Percentiles rank a stretch among this genome's conserved stretches.
Evolutionary conservation across 2,329 filamentous ascomycete species (phyloP).

Genomic region (Beauveria sp.): DNA sequence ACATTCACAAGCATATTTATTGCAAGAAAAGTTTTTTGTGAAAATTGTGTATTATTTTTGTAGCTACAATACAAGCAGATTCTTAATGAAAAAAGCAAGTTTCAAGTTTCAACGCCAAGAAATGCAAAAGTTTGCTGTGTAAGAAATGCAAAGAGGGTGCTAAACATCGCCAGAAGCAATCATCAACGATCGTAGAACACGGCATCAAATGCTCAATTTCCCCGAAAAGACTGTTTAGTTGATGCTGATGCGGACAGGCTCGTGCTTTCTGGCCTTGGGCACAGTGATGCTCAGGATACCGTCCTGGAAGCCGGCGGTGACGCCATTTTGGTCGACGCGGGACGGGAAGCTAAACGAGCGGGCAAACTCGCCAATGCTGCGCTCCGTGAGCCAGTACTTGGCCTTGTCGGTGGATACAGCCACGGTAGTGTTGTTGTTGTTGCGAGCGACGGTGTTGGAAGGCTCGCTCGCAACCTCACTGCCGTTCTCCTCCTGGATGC

Average conservation of each 20-base stretch:
- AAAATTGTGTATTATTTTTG: background rate
- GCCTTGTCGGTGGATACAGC: conserved; percentile 30
- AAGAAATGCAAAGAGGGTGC: background rate
- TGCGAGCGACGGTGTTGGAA: conserved; percentile 19
- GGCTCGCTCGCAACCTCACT: conserved; percentile 23
- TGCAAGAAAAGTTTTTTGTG: no score
- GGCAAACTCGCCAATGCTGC: conserved; percentile 58
- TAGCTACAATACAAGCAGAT: conserved; percentile 3
- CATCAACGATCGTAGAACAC: background rate
- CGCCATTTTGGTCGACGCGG: conserved; percentile 53
- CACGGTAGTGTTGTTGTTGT: conserved; percentile 17
- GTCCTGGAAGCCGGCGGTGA: conserved; percentile 56
- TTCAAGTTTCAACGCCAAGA: background rate
- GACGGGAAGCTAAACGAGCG: conserved; percentile 61
- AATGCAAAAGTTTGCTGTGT: background rate
- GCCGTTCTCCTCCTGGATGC: conserved; percentile 21
- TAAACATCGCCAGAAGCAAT: background rate
- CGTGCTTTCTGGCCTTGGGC: conserved; percentile 57
- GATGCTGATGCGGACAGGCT: conserved; percentile 47
- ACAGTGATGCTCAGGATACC: conserved; percentile 57
- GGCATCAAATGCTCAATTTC: background rate
- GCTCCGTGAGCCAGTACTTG: conserved; percentile 67
- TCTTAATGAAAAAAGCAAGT: background rate
- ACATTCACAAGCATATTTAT: background rate
- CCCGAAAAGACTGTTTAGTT: conserved; percentile 28